Conservation (phyloP, 345 rosid genomes). For the Populus davidiana region DNA sequence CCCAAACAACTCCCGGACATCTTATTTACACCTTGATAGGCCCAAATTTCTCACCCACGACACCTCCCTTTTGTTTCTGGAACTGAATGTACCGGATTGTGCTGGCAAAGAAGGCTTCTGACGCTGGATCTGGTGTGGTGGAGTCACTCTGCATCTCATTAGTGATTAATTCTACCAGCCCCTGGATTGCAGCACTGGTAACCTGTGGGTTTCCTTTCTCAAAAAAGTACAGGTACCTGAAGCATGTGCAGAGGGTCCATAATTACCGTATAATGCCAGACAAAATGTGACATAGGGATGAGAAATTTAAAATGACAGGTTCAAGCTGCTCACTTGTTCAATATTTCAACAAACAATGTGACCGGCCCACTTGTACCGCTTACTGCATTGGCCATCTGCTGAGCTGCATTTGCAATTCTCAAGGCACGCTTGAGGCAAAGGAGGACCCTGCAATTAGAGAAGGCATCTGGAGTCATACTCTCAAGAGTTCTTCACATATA, state of each 20-base stretch:
- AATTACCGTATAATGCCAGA: neutral
- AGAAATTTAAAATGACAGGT: neutral
- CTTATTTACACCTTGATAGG: slow-evolving; percentile 55
- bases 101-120: slow-evolving; percentile 71
- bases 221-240: slow-evolving; percentile 78
- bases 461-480: neutral
- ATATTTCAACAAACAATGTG: slow-evolving; percentile 78
- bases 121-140: slow-evolving; percentile 50
- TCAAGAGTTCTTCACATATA: neutral
- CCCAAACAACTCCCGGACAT: neutral
- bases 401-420: slow-evolving; percentile 93
- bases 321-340: slow-evolving; percentile 68
- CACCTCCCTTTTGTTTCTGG: slow-evolving; percentile 92
- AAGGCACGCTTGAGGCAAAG: slow-evolving; percentile 91
- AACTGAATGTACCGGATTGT: slow-evolving; percentile 76
- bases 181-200: slow-evolving; percentile 64
- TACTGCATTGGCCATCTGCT: slow-evolving; percentile 71
- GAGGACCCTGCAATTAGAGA: slow-evolving; percentile 53
- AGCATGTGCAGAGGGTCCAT: neutral
- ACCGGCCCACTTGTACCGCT: slow-evolving; percentile 78
- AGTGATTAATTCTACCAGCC: slow-evolving; percentile 65
- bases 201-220: slow-evolving; percentile 88
- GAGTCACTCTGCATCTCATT: slow-evolving; percentile 75
- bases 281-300: neutral
- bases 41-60: slow-evolving; percentile 70